These are phyloP conservation scores for Xylaria sp. DNA, from an alignment of 2,329 filamentous ascomycete genomes.

Conservation along the genomic window DNA sequence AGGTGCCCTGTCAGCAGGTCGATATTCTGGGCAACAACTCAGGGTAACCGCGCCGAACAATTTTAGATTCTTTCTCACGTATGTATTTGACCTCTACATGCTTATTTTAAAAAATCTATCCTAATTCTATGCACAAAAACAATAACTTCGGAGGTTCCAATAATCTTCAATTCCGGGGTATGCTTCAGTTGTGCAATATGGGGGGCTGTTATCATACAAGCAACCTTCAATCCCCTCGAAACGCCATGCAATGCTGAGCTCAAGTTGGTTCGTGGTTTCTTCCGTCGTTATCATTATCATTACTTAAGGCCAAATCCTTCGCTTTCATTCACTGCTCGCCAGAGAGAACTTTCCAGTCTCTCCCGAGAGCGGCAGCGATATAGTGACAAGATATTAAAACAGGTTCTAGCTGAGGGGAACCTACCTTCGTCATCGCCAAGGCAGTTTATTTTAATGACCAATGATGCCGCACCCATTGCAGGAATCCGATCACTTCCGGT, in stretches of 20 bases:
- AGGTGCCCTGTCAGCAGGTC: not conserved
- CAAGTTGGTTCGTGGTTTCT: conserved; percentile 17
- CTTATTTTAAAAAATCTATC: not conserved
- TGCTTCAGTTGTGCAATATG: not conserved
- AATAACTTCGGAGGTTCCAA: not conserved
- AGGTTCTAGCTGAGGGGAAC: conserved; percentile 88
- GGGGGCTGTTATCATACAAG: conserved; percentile 4
- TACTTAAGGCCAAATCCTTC: conserved; percentile 83
- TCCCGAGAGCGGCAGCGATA: conserved; percentile 75
- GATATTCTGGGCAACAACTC: not conserved
- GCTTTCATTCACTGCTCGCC: conserved; percentile 88
- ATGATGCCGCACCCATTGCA: conserved; percentile 81
- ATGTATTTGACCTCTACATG: not conserved
- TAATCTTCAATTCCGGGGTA: not conserved
- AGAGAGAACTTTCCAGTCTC: conserved; percentile 76
- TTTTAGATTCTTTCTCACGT: not conserved
- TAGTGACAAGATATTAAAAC: conserved; percentile 86
- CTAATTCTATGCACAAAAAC: not conserved
- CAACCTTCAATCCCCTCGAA: conserved; percentile 26
- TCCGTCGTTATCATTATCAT: conserved; percentile 37
- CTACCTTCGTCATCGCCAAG: conserved; percentile 78
- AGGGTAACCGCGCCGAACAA: too few species aligned
- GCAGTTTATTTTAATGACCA: conserved; percentile 80
- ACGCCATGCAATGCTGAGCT: conserved; percentile 36
- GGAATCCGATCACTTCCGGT: conserved; percentile 92